Percentiles rank a stretch among this genome's conserved stretches.
phyloP scores from a whole-genome alignment of 78 protist species.

The Speleostelium caveatum region DNA sequence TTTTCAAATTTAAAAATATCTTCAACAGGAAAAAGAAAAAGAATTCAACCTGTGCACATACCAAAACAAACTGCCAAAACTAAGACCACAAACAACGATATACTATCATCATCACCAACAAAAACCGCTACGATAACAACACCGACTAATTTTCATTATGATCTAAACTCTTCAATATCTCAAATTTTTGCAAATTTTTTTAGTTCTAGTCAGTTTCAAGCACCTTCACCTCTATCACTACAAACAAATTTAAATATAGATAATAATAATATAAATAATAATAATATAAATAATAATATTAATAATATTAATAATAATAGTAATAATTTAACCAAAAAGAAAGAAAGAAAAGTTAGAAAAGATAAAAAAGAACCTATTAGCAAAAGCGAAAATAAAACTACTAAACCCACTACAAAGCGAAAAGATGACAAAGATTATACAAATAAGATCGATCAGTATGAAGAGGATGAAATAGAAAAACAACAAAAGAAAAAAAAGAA shows the following conservation, averaged over 20 bases:
- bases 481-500: constrained; percentile 9
- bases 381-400: neutral
- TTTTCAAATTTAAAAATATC: too few species aligned
- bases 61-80: neutral
- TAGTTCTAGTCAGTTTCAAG: neutral
- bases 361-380: neutral
- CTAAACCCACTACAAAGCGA: neutral
- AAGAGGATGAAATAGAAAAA: neutral
- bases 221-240: neutral
- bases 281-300: neutral
- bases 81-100: neutral
- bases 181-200: constrained; percentile 19
- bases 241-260: neutral
- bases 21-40: neutral
- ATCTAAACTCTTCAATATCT: constrained; percentile 37
- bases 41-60: neutral
- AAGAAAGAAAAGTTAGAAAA: neutral
- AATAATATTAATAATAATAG: too few species aligned
- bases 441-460: neutral
- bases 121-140: neutral
- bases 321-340: neutral
- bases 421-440: neutral
- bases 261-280: neutral
- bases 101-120: neutral
- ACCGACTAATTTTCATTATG: constrained; percentile 24